phyloP scores from a whole-genome alignment of 177 flowering plant species.

The Telopea speciosissima region DNA sequence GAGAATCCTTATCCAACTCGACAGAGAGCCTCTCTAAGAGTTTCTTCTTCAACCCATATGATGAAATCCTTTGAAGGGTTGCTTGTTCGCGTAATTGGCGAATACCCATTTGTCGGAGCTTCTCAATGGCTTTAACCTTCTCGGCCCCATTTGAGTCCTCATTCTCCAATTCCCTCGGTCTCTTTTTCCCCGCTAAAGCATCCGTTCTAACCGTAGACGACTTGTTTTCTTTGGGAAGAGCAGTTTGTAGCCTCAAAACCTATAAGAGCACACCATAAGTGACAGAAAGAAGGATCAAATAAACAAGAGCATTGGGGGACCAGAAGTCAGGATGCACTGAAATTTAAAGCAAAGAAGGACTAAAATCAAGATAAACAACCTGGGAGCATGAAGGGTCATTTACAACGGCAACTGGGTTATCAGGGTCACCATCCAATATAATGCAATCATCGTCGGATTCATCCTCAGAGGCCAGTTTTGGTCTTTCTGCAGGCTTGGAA shows the following conservation, averaged over 20 bases:
- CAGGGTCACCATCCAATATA: slow-evolving; percentile 83
- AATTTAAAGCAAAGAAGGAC: slow-evolving; percentile 24
- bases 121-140: slow-evolving; percentile 34
- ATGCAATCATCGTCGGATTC: slow-evolving; percentile 70
- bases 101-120: slow-evolving; percentile 35
- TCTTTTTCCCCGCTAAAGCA: slow-evolving; percentile 24
- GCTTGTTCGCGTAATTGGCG: slow-evolving; percentile 58
- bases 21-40: slow-evolving; percentile 48
- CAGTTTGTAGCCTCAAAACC: slow-evolving; percentile 59
- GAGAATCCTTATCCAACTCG: slow-evolving; percentile 10
- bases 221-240: slow-evolving; percentile 33
- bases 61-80: slow-evolving; percentile 32
- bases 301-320: too few species aligned
- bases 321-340: slow-evolving; percentile 5
- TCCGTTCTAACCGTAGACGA: slow-evolving; percentile 7
- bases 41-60: slow-evolving; percentile 52
- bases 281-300: not conserved
- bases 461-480: slow-evolving; percentile 11
- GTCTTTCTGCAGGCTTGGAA: slow-evolving; percentile 6
- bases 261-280: slow-evolving; percentile 11
- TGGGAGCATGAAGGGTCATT: slow-evolving; percentile 9
- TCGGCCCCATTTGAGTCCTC: slow-evolving; percentile 16
- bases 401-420: slow-evolving; percentile 31
- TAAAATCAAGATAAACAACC: too few species aligned
- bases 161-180: slow-evolving; percentile 27